phyloP scores from a whole-genome alignment of 768 basidiomycete species.

The Sarcodon sp. region DNA sequence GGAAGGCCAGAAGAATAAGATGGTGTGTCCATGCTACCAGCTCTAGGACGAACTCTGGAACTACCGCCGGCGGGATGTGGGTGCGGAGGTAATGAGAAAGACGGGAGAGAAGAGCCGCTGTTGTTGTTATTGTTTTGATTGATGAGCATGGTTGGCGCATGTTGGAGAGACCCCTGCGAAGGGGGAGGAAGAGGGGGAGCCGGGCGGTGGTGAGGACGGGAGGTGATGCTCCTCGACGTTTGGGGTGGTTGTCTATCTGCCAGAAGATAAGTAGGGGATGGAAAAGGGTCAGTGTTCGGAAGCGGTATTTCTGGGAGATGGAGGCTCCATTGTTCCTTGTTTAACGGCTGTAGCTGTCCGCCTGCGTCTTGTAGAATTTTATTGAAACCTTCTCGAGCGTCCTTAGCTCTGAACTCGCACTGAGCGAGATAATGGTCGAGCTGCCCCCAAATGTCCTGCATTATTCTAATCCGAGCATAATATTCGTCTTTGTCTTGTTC shows the following conservation, averaged over 20 bases:
- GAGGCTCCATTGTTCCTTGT: slow-evolving; percentile 1
- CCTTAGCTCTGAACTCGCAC: slow-evolving; percentile 31
- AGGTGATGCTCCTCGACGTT: not conserved
- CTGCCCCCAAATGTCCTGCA: slow-evolving; percentile 37
- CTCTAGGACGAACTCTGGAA: slow-evolving; percentile 28
- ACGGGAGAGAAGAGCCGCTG: slow-evolving; percentile 9
- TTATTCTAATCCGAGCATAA: slow-evolving; percentile 28
- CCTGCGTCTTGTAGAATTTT: slow-evolving; percentile 31
- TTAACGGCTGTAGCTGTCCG: slow-evolving; percentile 25
- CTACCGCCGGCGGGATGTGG: slow-evolving; percentile 9
- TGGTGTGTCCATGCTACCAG: slow-evolving; percentile 28
- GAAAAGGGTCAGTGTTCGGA: slow-evolving; percentile 6
- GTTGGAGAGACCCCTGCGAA: slow-evolving; percentile 5
- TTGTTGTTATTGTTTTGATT: slow-evolving; percentile 8
- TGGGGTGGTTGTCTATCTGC: not conserved
- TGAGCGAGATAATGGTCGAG: slow-evolving; percentile 33
- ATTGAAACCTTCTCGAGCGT: slow-evolving; percentile 35
- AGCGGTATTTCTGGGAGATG: slow-evolving; percentile 1
- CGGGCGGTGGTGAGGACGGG: slow-evolving; percentile 1
- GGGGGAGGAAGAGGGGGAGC: slow-evolving; percentile 1
- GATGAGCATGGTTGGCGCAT: slow-evolving; percentile 16
- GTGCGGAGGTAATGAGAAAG: slow-evolving; percentile 25
- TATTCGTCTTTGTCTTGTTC: slow-evolving; percentile 45
- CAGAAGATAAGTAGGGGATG: slow-evolving; percentile 5
- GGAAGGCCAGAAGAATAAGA: slow-evolving; percentile 23